These are phyloP conservation scores for Leonotis leonurus DNA, from an alignment of 257 asterid species.

Conservation along the genomic window DNA sequence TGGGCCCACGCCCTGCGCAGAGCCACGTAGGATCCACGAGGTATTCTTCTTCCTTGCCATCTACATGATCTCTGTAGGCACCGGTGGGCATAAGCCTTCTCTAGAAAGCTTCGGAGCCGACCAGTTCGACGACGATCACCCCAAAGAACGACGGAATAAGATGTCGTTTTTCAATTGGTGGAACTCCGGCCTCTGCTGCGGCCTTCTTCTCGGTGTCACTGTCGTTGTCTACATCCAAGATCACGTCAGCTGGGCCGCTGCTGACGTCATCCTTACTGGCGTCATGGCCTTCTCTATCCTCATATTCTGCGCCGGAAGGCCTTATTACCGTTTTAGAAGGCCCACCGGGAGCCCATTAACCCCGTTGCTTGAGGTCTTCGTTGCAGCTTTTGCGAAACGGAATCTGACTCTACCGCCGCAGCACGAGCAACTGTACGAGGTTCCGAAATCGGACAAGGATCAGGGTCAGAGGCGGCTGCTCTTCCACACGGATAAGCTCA, in stretches of 20 bases:
- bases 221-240: constrained; percentile 62
- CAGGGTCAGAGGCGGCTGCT: constrained; percentile 42
- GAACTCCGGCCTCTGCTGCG: constrained; percentile 68
- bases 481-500: constrained; percentile 55
- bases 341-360: constrained; percentile 66
- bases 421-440: constrained; percentile 51
- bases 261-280: constrained; percentile 49
- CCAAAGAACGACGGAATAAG: constrained; percentile 48
- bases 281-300: constrained; percentile 42
- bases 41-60: constrained; percentile 62
- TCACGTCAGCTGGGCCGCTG: constrained; percentile 64
- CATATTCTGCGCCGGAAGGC: constrained; percentile 47
- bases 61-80: constrained; percentile 70
- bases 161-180: constrained; percentile 97
- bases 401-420: constrained; percentile 37
- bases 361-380: constrained; percentile 60
- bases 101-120: constrained; percentile 97
- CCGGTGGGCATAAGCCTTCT: constrained; percentile 89
- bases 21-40: constrained; percentile 44
- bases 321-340: constrained; percentile 53
- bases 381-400: constrained; percentile 63
- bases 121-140: constrained; percentile 84
- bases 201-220: constrained; percentile 63
- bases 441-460: constrained; percentile 31
- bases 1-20: constrained; percentile 15